A percentile compares a stretch with the other conserved stretches of the same genome.
phyloP scores from a whole-genome alignment of 192 early-diverging fungal species.

The Podila clonocystis region DNA sequence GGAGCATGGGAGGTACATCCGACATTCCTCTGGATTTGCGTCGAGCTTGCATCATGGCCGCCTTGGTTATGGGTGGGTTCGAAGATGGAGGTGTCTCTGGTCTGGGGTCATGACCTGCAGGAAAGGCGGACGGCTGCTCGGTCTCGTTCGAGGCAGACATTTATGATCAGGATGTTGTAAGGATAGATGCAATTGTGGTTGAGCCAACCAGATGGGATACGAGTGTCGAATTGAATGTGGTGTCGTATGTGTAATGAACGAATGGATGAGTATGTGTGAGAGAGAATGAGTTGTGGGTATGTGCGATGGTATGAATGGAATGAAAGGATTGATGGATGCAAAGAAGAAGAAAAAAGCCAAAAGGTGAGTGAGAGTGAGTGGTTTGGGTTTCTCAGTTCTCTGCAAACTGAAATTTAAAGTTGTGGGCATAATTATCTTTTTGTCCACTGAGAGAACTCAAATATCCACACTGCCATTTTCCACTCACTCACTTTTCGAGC shows the following conservation, averaged over 20 bases:
- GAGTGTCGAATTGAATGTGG: not conserved
- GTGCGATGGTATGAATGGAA: not conserved
- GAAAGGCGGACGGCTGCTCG: constrained; percentile 7
- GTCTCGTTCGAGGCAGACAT: constrained; percentile 21
- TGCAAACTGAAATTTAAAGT: not conserved
- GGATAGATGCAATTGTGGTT: not conserved
- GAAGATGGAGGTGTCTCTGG: not conserved
- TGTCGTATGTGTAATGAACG: not conserved
- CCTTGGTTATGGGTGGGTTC: constrained; percentile 14
- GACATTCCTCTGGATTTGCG: constrained; percentile 34
- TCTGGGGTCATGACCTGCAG: constrained; percentile 12
- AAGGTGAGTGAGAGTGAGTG: not conserved
- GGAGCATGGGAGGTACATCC: constrained; percentile 18
- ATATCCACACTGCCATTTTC: not conserved
- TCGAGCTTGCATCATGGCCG: constrained; percentile 39
- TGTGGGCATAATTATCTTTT: not conserved
- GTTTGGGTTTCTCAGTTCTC: no score
- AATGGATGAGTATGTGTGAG: not conserved
- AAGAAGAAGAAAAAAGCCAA: constrained; percentile 8
- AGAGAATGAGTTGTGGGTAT: not conserved
- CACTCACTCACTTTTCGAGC: not conserved
- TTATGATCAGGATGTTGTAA: not conserved
- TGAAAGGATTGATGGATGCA: not conserved
- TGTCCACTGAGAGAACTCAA: not conserved
- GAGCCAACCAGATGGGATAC: not conserved